Conservation (phyloP, 2,329 filamentous ascomycete genomes). For the Nemania diffusa region DNA sequence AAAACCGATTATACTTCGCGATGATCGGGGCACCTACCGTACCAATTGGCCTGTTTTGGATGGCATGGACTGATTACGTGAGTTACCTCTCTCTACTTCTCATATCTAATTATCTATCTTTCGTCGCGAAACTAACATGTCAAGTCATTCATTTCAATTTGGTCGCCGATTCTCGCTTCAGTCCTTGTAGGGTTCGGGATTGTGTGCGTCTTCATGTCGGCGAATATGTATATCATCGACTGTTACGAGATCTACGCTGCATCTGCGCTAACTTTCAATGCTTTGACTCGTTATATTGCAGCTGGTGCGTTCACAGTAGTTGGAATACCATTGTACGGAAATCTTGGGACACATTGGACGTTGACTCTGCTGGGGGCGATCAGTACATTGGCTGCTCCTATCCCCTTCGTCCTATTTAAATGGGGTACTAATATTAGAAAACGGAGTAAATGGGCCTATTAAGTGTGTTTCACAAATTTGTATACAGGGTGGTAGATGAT, state of each 20-base stretch:
- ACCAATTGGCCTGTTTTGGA: slow-evolving; percentile 58
- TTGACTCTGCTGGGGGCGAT: slow-evolving; percentile 54
- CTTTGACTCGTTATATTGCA: slow-evolving; percentile 54
- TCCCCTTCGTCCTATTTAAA: slow-evolving; percentile 58
- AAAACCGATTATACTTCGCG: slow-evolving; percentile 52
- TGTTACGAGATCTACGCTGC: slow-evolving; percentile 55
- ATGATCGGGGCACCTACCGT: slow-evolving; percentile 53
- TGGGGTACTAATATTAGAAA: slow-evolving; percentile 50
- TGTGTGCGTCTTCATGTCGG: slow-evolving; percentile 55
- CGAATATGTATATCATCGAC: slow-evolving; percentile 61
- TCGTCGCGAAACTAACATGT: neutral
- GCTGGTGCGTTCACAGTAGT: slow-evolving; percentile 51
- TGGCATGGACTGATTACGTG: slow-evolving; percentile 55
- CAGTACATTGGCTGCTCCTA: slow-evolving; percentile 52
- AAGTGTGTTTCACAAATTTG: neutral
- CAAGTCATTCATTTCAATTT: slow-evolving; percentile 46
- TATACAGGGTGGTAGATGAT: neutral
- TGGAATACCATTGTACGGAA: slow-evolving; percentile 50
- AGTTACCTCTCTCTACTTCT: neutral
- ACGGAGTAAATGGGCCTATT: slow-evolving; percentile 47
- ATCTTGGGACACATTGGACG: slow-evolving; percentile 53
- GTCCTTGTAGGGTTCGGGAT: slow-evolving; percentile 56
- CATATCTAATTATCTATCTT: neutral
- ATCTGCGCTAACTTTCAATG: slow-evolving; percentile 55
- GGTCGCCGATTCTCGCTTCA: slow-evolving; percentile 53